Evolutionary conservation across 176 grass and related monocot genomes (phyloP), one percentile per base, ranked within the genome.

Genomic region (Oryza officinalis): DNA sequence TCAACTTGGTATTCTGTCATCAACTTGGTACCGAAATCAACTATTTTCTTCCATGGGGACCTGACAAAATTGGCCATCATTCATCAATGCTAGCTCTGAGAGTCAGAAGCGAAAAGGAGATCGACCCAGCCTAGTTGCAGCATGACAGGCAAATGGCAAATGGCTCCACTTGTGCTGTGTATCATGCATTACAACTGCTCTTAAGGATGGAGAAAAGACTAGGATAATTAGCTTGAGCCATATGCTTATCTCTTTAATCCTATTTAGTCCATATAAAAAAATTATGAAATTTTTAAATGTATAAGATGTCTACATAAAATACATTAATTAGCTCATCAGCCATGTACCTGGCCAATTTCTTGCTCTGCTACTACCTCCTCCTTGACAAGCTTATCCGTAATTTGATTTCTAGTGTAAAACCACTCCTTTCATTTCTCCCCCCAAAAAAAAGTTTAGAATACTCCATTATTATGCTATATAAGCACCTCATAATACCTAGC

Each of bases 391-490:
- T 47, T 77, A 17, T 25, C 77, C 47, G 25, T 6, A 37, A 37
- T 37, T 70, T 9, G 10, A 43, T 73, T 78, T 79, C 32, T 13
- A 35, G 35, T 37, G 1, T 45, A 46, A 46, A 46, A 46, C 12
- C 44, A 46, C 12, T 46, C 9, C 44, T 46, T 46, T 13, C 12
- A 46, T 38, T 38, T 38, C n/a, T n/a, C n/a, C n/a, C n/a, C n/a
- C 37, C 7, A 9, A 38, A 38, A 13, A 46, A 46, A 46, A 46
- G 3, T 30, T 30, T 9, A 43, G 37, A 38, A 2, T 4, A 6
- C 40, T 22, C 30, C 8, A 33, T 31, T 33, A 46, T 46, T 54
- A 13, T 66, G 32, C 66, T 89, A 85, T 77, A 81, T 65, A 76
- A 69, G 13, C 44, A 9, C 66, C 61, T 10, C 13, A 83, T 13